phyloP scores from a whole-genome alignment of 441 rosid genomes.

The Capsella rubella region DNA sequence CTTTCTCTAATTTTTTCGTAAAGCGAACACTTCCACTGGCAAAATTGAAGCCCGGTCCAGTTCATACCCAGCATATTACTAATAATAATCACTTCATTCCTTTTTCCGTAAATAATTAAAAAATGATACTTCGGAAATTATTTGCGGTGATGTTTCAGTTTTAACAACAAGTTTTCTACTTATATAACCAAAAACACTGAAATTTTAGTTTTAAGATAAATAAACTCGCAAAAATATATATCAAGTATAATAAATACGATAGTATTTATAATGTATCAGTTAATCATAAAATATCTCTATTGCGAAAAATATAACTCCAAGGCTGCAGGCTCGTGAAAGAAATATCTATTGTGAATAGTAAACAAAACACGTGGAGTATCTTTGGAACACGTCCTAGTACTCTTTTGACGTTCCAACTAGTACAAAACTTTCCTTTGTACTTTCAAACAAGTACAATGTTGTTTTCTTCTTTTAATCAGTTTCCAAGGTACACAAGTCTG shows the following conservation, averaged over 20 bases:
- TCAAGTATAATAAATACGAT: too few relatives aligned
- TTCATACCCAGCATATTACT: not conserved
- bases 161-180: too few relatives aligned
- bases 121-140: too few relatives aligned
- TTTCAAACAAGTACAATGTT: slow-evolving; percentile 35
- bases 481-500: slow-evolving; percentile 26
- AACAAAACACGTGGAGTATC: not conserved
- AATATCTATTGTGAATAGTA: not conserved
- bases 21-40: slow-evolving; percentile 8
- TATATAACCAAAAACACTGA: too few relatives aligned
- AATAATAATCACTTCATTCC: too few relatives aligned
- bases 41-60: slow-evolving; percentile 23
- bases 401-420: slow-evolving; percentile 3
- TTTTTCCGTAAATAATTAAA: too few relatives aligned
- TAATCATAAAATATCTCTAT: not conserved
- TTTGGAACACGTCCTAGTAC: not conserved
- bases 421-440: slow-evolving; percentile 36
- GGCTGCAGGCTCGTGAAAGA: not conserved
- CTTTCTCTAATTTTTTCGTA: slow-evolving; percentile 29
- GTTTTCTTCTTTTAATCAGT: not conserved
- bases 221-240: too few relatives aligned
- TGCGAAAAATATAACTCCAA: not conserved
- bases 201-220: too few relatives aligned
- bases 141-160: too few relatives aligned
- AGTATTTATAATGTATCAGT: too few relatives aligned